phyloP scores from a whole-genome alignment of 257 asterid species.

The Solanum pimpinellifolium region DNA sequence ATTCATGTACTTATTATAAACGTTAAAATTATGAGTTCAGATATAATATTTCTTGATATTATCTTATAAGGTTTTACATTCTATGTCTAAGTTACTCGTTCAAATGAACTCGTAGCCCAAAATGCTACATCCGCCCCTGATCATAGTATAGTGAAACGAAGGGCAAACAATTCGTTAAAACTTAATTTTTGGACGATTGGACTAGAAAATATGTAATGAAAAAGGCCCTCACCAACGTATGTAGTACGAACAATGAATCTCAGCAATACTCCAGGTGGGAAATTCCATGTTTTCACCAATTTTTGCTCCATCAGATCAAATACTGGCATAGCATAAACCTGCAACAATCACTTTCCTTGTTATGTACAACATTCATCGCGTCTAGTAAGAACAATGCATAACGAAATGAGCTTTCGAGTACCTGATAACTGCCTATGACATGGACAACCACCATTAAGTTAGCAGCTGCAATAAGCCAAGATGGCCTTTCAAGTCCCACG shows the following conservation, averaged over 20 bases:
- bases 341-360: background rate
- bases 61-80: background rate
- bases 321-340: constrained; percentile 91
- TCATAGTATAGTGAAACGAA: background rate
- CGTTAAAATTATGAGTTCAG: background rate
- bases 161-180: background rate
- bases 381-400: background rate
- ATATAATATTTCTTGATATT: background rate
- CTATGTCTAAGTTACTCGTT: background rate
- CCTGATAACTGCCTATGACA: constrained; percentile 94
- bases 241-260: constrained; percentile 52
- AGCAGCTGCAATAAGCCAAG: constrained; percentile 89
- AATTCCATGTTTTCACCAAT: constrained; percentile 20
- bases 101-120: background rate
- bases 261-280: constrained; percentile 28
- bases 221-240: constrained; percentile 53
- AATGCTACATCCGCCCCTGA: background rate
- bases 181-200: background rate
- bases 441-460: constrained; percentile 81
- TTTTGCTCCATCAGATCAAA: constrained; percentile 57
- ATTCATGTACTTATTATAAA: background rate
- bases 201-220: background rate
- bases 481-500: constrained; percentile 60
- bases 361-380: background rate
- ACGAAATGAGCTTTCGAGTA: background rate